Evolutionary conservation across 345 rosid genomes (phyloP).

Genomic region (Pugionium dolabratum): DNA sequence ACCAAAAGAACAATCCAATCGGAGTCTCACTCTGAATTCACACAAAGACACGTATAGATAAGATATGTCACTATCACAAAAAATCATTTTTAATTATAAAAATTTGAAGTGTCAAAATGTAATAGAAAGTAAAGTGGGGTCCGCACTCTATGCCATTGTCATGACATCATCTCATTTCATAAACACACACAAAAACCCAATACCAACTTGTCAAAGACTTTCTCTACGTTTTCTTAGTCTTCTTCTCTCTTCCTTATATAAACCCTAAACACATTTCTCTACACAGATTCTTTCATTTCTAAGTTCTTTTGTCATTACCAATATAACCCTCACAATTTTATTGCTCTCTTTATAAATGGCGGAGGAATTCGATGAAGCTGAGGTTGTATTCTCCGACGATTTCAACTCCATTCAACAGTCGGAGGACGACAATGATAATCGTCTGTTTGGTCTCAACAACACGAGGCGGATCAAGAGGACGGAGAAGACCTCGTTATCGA

Average conservation of each 20-base stretch:
- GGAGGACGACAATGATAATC: neutral
- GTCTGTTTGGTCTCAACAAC: neutral
- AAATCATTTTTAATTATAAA: neutral
- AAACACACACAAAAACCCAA: constrained; percentile 30
- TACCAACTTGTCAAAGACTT: constrained; percentile 26
- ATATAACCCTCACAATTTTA: neutral
- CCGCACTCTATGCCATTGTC: constrained; percentile 29
- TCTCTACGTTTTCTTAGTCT: constrained; percentile 31
- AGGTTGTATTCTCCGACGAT: constrained; percentile 44
- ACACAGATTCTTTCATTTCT: neutral
- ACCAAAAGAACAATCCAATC: constrained; percentile 6
- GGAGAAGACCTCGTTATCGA: neutral
- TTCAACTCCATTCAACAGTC: neutral
- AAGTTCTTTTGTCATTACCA: neutral
- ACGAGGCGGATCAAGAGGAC: constrained; percentile 1
- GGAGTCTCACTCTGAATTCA: neutral
- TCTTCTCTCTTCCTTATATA: constrained; percentile 27
- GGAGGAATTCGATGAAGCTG: constrained; percentile 54
- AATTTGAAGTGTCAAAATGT: neutral
- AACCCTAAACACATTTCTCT: neutral
- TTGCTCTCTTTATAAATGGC: constrained; percentile 27
- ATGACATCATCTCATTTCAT: constrained; percentile 36
- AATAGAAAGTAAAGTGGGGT: constrained; percentile 23
- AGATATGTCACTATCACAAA: constrained; percentile 2
- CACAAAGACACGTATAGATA: constrained; percentile 19